Evolutionary conservation across 163 green algal species (phyloP), one percentile per base, ranked within the genome.

Genomic region (Picocystis sp.): DNA sequence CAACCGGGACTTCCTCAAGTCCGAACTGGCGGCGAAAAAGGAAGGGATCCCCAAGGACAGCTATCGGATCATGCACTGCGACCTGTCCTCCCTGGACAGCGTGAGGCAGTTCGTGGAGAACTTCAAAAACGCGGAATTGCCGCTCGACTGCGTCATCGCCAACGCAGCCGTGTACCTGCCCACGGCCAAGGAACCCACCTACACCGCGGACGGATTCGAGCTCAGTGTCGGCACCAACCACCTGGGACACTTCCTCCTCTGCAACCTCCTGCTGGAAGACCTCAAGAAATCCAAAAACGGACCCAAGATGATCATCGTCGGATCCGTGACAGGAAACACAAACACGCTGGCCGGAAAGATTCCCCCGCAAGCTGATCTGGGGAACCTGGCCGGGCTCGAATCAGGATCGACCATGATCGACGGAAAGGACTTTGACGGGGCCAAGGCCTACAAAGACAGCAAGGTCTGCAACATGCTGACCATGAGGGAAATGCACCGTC

Each of bases 381-480:
- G 87, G 22, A 76, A 92, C 65, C 68, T 94, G 42, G 53, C 53
- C 1, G 86, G 86, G 46, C 70, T 95, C 45, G 64, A 61, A 17
- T 50, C 21, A 1, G 77, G 76, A 38, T 55, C 65, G 24, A 53
- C 49, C 55, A 93, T 94, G 86, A 92, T 94, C 56, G 77, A 96
- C 58, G 79, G 74, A 45, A 67, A 66, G 14, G 76, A 83, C 48
- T 94, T 90, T 60, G 72, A 93, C 67, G 86, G 84, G 52, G 78
- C 87, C 62, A 96, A 96, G 76, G 85, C 85, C 11, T 96, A 96
- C 84, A 96, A 96, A 70, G 87, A 96, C 71, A 78, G 72, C 57
- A 95, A 95, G 77, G 73, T 91, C 14, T 93, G 82, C 79, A 94
- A 94, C 80, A 96, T 96, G 86, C 71, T 96, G 46, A 94, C 84